Evolutionary conservation across 164 flowering plant genomes (phyloP).

Genomic region (Magnolia kwangsiensis): DNA sequence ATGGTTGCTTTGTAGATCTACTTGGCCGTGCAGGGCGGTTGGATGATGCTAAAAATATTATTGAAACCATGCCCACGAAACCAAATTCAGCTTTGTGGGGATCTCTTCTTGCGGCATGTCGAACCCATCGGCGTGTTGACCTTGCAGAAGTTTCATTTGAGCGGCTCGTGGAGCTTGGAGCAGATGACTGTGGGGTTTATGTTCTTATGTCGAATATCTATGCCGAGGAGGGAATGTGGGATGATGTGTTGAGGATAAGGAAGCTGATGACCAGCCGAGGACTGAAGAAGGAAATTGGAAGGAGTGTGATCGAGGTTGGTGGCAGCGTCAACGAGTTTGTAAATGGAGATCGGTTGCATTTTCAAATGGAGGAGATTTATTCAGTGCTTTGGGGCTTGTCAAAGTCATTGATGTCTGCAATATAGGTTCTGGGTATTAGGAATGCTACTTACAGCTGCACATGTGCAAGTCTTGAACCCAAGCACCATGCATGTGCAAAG

Average conservation of each 20-base stretch:
- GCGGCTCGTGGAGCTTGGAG: constrained; percentile 27
- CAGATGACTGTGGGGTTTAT: constrained; percentile 35
- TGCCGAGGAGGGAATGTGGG: constrained; percentile 34
- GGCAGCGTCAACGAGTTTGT: constrained; percentile 26
- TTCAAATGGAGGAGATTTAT: constrained; percentile 10
- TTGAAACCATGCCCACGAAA: constrained; percentile 28
- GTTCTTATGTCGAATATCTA: constrained; percentile 37
- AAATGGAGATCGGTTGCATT: constrained; percentile 19
- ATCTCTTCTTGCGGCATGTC: constrained; percentile 35
- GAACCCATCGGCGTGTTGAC: constrained; percentile 16
- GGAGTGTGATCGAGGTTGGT: constrained; percentile 33
- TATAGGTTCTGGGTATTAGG: neutral
- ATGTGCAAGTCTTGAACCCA: no score
- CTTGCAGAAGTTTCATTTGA: constrained; percentile 23
- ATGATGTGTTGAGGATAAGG: constrained; percentile 18
- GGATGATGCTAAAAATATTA: constrained; percentile 22
- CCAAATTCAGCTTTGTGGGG: constrained; percentile 34
- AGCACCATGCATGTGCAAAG: no score
- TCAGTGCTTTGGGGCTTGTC: constrained; percentile 23
- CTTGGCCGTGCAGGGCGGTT: constrained; percentile 33
- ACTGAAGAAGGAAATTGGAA: constrained; percentile 27
- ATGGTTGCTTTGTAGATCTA: constrained; percentile 38
- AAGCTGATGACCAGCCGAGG: constrained; percentile 23
- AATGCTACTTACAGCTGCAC: neutral
- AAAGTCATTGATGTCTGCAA: constrained; percentile 7